Conservation (phyloP, 73 alveolate species). For the Paramecium caudatum region DNA sequence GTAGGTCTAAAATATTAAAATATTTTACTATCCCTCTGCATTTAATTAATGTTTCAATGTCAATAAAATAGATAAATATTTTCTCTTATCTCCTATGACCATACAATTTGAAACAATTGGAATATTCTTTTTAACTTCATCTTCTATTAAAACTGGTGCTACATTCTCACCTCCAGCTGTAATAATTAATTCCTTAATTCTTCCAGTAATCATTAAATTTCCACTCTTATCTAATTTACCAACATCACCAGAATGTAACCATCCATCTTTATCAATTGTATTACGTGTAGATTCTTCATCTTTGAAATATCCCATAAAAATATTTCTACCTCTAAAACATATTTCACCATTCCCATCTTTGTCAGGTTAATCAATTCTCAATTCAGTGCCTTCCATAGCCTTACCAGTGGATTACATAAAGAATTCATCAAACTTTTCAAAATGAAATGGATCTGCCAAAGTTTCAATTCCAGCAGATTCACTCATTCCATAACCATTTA, state of each 20-base stretch:
- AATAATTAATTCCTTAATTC: conserved; percentile 94
- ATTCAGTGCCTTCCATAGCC: conserved; percentile 78
- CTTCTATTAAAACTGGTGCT: conserved; percentile 96
- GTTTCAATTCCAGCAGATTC: conserved; percentile 86
- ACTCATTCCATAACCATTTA: conserved; percentile 81
- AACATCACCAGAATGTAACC: conserved; percentile 97
- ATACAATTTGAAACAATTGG: conserved; percentile 85
- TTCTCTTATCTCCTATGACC: conserved; percentile 90
- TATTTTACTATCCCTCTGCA: conserved; percentile 78
- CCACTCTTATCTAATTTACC: conserved; percentile 92
- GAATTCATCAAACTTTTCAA: conserved; percentile 61
- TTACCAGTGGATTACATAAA: conserved; percentile 79
- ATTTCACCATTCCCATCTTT: conserved; percentile 95
- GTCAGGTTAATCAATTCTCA: conserved; percentile 81
- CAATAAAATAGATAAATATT: conserved; percentile 80
- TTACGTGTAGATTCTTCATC: conserved; percentile 90
- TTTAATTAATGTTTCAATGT: conserved; percentile 81
- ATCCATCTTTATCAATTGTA: conserved; percentile 92
- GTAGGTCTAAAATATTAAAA: conserved; percentile 73
- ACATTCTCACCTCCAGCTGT: conserved; percentile 99
- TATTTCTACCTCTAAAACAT: conserved; percentile 94
- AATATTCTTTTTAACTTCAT: conserved; percentile 85
- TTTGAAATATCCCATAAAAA: conserved; percentile 96
- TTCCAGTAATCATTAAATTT: conserved; percentile 91
- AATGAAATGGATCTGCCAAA: conserved; percentile 69